Conservation (phyloP, 176 grass and related monocot species). For the Elymus sibiricus region DNA sequence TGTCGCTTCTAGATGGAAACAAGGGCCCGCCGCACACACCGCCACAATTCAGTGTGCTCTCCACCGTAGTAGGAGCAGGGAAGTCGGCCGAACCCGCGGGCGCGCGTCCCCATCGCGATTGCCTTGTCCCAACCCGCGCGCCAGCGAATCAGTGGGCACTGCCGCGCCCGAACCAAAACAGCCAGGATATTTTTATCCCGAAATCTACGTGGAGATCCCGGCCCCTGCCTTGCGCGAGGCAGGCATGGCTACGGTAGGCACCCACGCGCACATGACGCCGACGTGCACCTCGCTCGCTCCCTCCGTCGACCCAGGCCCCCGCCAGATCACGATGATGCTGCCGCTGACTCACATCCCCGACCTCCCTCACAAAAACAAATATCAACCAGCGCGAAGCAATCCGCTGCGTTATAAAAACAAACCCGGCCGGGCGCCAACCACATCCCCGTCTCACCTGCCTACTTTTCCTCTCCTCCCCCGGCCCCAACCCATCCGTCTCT, state of each 20-base stretch:
- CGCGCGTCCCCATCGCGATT: not conserved
- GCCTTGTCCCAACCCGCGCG: not conserved
- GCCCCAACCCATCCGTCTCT: not conserved
- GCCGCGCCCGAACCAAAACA: not conserved
- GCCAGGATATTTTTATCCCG: not conserved
- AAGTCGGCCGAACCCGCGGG: not conserved
- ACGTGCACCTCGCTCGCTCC: not conserved
- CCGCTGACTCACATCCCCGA: not conserved
- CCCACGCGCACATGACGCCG: not conserved
- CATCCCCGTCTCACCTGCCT: conserved; percentile 5
- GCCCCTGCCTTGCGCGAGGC: not conserved
- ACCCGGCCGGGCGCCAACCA: not conserved
- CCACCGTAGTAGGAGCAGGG: not conserved
- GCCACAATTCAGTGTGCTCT: not conserved
- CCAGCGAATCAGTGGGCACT: not conserved
- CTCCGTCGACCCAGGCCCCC: not conserved
- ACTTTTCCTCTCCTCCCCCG: not conserved
- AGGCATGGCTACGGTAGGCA: not conserved
- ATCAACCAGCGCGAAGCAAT: not conserved
- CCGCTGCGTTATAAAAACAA: not conserved
- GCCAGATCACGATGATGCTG: not conserved
- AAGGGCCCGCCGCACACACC: not conserved
- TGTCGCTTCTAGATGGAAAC: not conserved
- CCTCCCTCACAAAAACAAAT: not conserved
- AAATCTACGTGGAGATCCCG: not conserved